These are phyloP conservation scores for Hirsutella rhossiliensis DNA, from an alignment of 2,329 filamentous ascomycete species.

Conservation along the genomic window DNA sequence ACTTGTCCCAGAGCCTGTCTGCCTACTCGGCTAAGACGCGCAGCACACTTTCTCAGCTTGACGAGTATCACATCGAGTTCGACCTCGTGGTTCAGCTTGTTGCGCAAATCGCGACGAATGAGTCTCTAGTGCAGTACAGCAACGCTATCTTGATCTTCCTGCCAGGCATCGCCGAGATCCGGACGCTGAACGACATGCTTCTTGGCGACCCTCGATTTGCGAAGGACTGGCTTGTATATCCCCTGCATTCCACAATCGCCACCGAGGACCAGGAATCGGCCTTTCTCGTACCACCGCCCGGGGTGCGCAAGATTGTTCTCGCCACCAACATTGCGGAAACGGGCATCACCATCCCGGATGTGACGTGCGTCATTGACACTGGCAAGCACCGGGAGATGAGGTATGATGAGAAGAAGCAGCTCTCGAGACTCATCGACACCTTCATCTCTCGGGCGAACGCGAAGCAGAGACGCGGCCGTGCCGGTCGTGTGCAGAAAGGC, in stretches of 20 bases:
- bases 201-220: constrained; percentile 64
- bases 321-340: constrained; percentile 98
- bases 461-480: constrained; percentile 86
- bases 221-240: constrained; percentile 72
- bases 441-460: constrained; percentile 95
- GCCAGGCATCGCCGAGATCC: constrained; percentile 87
- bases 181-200: constrained; percentile 76
- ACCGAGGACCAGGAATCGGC: constrained; percentile 94
- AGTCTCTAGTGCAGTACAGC: constrained; percentile 59
- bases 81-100: constrained; percentile 74
- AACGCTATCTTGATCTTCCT: constrained; percentile 91
- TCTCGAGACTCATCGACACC: constrained; percentile 82
- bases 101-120: constrained; percentile 58
- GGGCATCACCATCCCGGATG: constrained; percentile 95
- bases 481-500: constrained; percentile 88
- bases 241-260: constrained; percentile 87
- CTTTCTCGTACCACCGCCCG: constrained; percentile 72
- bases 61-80: constrained; percentile 88
- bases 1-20: constrained; percentile 52
- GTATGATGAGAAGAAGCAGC: constrained; percentile 84
- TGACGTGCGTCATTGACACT: constrained; percentile 92
- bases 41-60: constrained; percentile 61
- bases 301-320: constrained; percentile 82
- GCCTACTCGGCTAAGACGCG: constrained; percentile 68
- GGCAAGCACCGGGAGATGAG: constrained; percentile 97